Base-by-base conservation (phyloP, 768 basidiomycete species). In the Hypholoma sublateritium region DNA sequence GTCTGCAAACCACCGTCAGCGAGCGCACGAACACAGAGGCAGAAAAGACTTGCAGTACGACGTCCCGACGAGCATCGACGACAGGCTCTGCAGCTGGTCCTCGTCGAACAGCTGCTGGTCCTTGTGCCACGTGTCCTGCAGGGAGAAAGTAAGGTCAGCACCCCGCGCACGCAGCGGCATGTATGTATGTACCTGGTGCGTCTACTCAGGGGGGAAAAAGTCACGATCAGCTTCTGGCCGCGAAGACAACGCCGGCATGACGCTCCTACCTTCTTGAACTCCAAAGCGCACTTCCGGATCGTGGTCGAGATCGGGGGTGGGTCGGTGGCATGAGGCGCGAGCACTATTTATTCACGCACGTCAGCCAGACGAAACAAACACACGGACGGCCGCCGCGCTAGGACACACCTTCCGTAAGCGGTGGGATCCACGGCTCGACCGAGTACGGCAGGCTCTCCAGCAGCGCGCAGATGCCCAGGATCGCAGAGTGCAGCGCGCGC, bases 381-480 rank as follows among this genome's bases (percentile, higher is more conserved):
- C 45, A 41, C 28, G 43, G 43, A 21, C 28, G 53, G 21, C 42
- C 34, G 14, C 51, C 44, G 25, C 43, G 52, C 53, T 44, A 48
- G 57, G 62, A 49, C 46, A 19, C 52, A 89, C 89, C 82, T 77
- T 91, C 89, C 35, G 89, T 89, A 51, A 92, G 77, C 17, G 88
- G 76, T 28, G 89, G 89, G 81, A 96, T 86, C 89, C 94, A 98
- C 44, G 86, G 80, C 64, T 96, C 95, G 2, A 97, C 90, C 11
- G 94, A 93, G 75, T 96, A 97, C 12, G 95, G 95, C 72, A 90
- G 91, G 56, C 95, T 95, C 68, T 93, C 91, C 50, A 98, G 83
- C 44, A 98, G 79, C 9, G 95, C 91, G 64, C 91, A 92, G 50
- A 95, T 79, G 28, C 95, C 95, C 49, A 98, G 81, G 52, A 98